Conservation (phyloP, 2,329 filamentous ascomycete genomes). For the Pseudocercospora crystallina region DNA sequence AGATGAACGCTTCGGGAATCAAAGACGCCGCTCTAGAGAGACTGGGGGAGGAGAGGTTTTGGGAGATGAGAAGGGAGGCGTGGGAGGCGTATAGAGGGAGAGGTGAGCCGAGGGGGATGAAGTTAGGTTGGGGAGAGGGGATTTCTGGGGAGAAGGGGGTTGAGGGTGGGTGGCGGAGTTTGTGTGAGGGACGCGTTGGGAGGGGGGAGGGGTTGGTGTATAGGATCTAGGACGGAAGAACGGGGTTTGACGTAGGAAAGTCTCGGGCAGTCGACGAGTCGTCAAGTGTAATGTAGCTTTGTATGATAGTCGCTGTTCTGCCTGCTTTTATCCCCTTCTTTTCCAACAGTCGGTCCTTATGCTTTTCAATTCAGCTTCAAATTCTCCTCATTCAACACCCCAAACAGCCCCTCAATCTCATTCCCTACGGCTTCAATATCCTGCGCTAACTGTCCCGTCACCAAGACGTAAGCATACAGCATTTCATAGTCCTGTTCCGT, state of each 20-base stretch:
- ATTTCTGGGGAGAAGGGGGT: slow-evolving; percentile 9
- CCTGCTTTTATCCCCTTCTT: too few species aligned
- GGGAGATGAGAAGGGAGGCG: neutral
- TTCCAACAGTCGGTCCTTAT: too few species aligned
- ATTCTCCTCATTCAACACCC: slow-evolving; percentile 61
- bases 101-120: slow-evolving; percentile 2
- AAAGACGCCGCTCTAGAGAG: slow-evolving; percentile 10
- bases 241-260: too few species aligned
- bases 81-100: slow-evolving; percentile 15
- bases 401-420: slow-evolving; percentile 56
- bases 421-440: slow-evolving; percentile 32
- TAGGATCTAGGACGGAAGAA: too few species aligned
- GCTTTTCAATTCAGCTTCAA: slow-evolving; percentile 51
- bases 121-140: slow-evolving; percentile 10
- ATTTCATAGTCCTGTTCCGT: slow-evolving; percentile 84
- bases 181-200: slow-evolving; percentile 7
- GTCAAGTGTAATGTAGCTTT: too few species aligned
- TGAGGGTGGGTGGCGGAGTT: slow-evolving; percentile 14
- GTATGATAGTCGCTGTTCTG: too few species aligned
- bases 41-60: slow-evolving; percentile 14
- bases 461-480: slow-evolving; percentile 80
- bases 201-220: neutral
- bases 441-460: slow-evolving; percentile 53
- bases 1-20: slow-evolving; percentile 23
- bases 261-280: too few species aligned